These are phyloP conservation scores for Xylaria sp. DNA, from an alignment of 2,329 filamentous ascomycete species.

Conservation along the genomic window DNA sequence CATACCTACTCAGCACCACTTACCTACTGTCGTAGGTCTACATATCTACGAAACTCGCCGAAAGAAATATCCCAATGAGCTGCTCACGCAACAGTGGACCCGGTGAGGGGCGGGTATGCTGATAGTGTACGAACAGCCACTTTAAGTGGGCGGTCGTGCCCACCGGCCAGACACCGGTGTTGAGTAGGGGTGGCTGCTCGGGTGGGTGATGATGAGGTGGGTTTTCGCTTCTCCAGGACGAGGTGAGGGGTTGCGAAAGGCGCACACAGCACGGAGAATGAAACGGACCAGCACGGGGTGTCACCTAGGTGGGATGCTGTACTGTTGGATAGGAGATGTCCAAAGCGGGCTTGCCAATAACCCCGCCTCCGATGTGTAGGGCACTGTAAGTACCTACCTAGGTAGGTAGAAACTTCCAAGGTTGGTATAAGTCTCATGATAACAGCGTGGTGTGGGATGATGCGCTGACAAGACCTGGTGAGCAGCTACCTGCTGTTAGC, in stretches of 20 bases:
- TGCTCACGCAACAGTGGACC: constrained; percentile 19
- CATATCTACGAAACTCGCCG: not conserved
- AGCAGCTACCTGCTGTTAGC: too few relatives aligned
- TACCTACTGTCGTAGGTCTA: not conserved
- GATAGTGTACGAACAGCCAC: not conserved
- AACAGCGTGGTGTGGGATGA: constrained; percentile 1
- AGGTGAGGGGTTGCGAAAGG: not conserved
- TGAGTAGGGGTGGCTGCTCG: too few relatives aligned
- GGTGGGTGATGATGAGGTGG: too few relatives aligned
- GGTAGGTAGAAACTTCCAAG: too few relatives aligned
- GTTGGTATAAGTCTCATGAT: constrained; percentile 23
- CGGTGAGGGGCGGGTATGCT: not conserved
- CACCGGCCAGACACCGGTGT: not conserved
- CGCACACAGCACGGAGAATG: not conserved
- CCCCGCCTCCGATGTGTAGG: not conserved
- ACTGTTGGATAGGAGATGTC: not conserved
- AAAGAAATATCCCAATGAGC: not conserved
- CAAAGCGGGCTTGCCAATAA: not conserved
- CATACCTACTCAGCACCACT: too few relatives aligned
- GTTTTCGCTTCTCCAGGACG: not conserved
- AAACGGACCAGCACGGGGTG: constrained; percentile 5
- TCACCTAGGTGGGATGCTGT: not conserved
- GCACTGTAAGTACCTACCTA: too few relatives aligned
- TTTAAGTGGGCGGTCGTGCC: constrained; percentile 1
- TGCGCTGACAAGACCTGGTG: not conserved